A percentile compares a stretch with the other conserved stretches of the same genome.
Evolutionary conservation across 495 filamentous ascomycete species (phyloP).

Genomic region (Sphaerosporella brunnea): DNA sequence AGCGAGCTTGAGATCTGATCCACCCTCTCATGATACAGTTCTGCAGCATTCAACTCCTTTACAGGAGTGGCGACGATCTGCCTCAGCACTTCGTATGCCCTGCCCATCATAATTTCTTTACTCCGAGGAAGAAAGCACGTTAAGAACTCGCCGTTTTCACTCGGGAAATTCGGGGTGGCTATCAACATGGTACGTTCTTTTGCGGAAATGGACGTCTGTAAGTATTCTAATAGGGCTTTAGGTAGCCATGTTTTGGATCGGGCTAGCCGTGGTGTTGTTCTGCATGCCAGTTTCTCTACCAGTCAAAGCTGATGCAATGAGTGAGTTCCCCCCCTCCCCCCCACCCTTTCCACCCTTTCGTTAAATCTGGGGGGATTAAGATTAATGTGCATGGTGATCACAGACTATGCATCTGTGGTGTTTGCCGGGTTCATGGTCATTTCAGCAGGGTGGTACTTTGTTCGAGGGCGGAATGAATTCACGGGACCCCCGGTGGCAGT

Average conservation of each 20-base stretch:
- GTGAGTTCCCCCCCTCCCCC: constrained; percentile 14
- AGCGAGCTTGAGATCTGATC: too few species aligned
- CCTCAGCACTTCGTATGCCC: constrained; percentile 42
- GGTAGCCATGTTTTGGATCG: constrained; percentile 34
- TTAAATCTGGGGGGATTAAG: constrained; percentile 25
- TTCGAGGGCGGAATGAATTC: constrained; percentile 52
- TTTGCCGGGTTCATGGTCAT: constrained; percentile 43
- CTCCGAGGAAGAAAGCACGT: constrained; percentile 45
- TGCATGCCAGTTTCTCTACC: constrained; percentile 38
- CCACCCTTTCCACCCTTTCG: constrained; percentile 10
- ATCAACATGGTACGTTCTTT: constrained; percentile 42
- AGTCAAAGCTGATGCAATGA: constrained; percentile 35
- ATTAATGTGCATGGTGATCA: constrained; percentile 3
- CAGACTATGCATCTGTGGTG: constrained; percentile 45
- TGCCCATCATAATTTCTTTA: constrained; percentile 43
- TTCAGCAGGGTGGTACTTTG: constrained; percentile 46
- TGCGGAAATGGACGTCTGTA: neutral
- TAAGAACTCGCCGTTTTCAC: constrained; percentile 36
- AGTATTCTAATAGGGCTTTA: constrained; percentile 15
- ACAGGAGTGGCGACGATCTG: constrained; percentile 50
- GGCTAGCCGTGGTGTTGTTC: constrained; percentile 37
- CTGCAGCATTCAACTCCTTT: constrained; percentile 48
- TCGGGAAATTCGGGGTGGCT: constrained; percentile 42
- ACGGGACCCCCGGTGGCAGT: constrained; percentile 43
- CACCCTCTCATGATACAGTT: too few species aligned